A percentile compares a stretch with the other conserved stretches of the same genome.
phyloP scores from a whole-genome alignment of 441 rosid genomes.

The Daphne laureola region DNA sequence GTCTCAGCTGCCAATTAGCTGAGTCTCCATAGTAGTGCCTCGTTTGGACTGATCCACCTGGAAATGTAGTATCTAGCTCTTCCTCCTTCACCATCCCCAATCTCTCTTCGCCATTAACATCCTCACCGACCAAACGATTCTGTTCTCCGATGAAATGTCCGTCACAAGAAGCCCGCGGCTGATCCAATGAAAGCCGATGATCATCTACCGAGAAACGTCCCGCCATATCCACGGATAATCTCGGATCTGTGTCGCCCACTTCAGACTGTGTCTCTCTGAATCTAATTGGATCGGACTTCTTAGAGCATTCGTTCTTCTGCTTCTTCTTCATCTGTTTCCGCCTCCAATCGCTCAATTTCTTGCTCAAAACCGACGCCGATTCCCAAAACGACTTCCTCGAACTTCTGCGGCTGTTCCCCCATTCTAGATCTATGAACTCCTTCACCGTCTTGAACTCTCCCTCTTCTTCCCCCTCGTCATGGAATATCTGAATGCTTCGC shows the following conservation, averaged over 20 bases:
- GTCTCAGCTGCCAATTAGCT: slow-evolving; percentile 33
- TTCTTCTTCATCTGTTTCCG: slow-evolving; percentile 77
- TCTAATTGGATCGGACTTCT: slow-evolving; percentile 63
- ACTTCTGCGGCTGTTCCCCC: slow-evolving; percentile 50
- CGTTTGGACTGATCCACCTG: slow-evolving; percentile 62
- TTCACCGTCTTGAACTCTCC: slow-evolving; percentile 42
- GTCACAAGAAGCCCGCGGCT: slow-evolving; percentile 86
- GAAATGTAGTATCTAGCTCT: slow-evolving; percentile 16
- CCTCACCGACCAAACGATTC: too few relatives aligned
- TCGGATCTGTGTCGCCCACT: slow-evolving; percentile 89
- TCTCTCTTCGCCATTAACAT: too few relatives aligned
- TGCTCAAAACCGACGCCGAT: slow-evolving; percentile 76
- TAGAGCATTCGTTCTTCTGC: slow-evolving; percentile 28
- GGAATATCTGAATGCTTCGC: slow-evolving; percentile 13
- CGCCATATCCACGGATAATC: slow-evolving; percentile 55
- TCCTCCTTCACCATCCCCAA: slow-evolving; percentile 44
- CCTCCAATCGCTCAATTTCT: slow-evolving; percentile 80
- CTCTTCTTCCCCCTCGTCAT: slow-evolving; percentile 13
- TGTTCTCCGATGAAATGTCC: slow-evolving; percentile 66
- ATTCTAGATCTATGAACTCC: slow-evolving; percentile 64
- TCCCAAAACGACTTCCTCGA: slow-evolving; percentile 79
- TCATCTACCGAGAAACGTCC: slow-evolving; percentile 36
- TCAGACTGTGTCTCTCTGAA: slow-evolving; percentile 83
- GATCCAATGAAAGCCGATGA: slow-evolving; percentile 67
- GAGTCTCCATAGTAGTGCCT: slow-evolving; percentile 58